Conservation (phyloP, 1,139 yeast genomes). For the Protomyces lactucae-debilis region DNA sequence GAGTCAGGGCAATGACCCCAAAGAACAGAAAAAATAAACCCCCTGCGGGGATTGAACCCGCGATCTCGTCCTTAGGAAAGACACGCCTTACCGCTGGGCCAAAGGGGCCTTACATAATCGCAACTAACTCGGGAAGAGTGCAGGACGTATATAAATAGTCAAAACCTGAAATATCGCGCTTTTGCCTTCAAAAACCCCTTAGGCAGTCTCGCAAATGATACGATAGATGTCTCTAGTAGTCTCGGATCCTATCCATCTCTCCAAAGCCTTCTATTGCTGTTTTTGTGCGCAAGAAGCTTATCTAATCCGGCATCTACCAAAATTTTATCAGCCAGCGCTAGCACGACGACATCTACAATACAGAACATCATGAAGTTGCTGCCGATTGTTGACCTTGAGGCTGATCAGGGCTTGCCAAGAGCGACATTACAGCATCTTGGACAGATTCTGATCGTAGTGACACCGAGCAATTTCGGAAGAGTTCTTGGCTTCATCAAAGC, state of each 20-base stretch:
- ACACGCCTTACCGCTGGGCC: constrained; percentile 3
- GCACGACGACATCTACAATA: no score
- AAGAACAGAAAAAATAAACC: no score
- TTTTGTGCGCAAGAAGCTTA: no score
- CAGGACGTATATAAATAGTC: not conserved
- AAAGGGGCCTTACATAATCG: not conserved
- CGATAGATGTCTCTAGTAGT: not conserved
- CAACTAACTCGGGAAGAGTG: not conserved
- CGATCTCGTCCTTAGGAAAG: constrained; percentile 1
- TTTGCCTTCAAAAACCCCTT: no score
- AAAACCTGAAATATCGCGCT: not conserved
- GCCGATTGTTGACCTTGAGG: not conserved
- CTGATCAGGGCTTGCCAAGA: constrained; percentile 2
- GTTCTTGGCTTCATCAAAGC: constrained; percentile 7
- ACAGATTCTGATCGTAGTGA: constrained; percentile 3
- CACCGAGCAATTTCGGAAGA: not conserved
- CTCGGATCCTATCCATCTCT: not conserved
- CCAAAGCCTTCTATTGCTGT: not conserved
- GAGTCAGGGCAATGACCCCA: no score
- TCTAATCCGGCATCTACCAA: no score
- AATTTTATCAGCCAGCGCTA: no score
- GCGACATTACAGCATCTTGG: constrained; percentile 17
- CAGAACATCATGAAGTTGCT: constrained; percentile 6
- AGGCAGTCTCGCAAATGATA: not conserved
- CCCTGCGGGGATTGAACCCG: not conserved